A percentile compares a stretch with the other conserved stretches of the same genome.
Conservation (phyloP, 1,284 basidiomycete genomes). For the Anthracocystis panici-leucophaei region DNA sequence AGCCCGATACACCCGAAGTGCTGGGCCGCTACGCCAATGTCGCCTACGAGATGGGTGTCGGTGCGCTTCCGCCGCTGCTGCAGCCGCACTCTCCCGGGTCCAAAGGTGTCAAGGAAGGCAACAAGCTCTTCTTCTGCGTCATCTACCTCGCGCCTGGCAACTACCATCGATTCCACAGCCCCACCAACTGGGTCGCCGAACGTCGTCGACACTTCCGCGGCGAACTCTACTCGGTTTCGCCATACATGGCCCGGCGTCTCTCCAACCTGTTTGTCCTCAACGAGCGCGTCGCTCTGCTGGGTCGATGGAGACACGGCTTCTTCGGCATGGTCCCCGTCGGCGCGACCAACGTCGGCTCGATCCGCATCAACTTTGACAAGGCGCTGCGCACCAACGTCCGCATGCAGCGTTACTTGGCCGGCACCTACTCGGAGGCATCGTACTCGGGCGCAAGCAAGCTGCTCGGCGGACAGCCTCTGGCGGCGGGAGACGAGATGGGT, state of each 20-base stretch:
- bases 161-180: slow-evolving; percentile 97
- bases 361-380: slow-evolving; percentile 95
- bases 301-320: slow-evolving; percentile 94
- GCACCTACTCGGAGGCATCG: slow-evolving; percentile 89
- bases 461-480: slow-evolving; percentile 88
- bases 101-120: slow-evolving; percentile 72
- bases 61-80: slow-evolving; percentile 63
- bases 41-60: slow-evolving; percentile 66
- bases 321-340: slow-evolving; percentile 98
- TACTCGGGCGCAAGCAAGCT: slow-evolving; percentile 71
- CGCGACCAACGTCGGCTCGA: slow-evolving; percentile 97
- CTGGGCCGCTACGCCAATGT: slow-evolving; percentile 67
- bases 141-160: slow-evolving; percentile 98
- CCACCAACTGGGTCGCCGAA: slow-evolving; percentile 96
- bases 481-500: slow-evolving; percentile 93
- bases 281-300: slow-evolving; percentile 95
- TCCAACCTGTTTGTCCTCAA: slow-evolving; percentile 96
- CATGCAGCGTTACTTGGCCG: slow-evolving; percentile 71
- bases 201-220: slow-evolving; percentile 93
- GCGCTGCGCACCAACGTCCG: slow-evolving; percentile 72
- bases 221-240: slow-evolving; percentile 96
- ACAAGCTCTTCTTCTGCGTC: slow-evolving; percentile 90
- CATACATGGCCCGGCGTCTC: slow-evolving; percentile 91
- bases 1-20: slow-evolving; percentile 66
- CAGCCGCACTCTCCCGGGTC: slow-evolving; percentile 56